Evolutionary conservation across 1,139 yeast species (phyloP).

Genomic region (Candida sojae): DNA sequence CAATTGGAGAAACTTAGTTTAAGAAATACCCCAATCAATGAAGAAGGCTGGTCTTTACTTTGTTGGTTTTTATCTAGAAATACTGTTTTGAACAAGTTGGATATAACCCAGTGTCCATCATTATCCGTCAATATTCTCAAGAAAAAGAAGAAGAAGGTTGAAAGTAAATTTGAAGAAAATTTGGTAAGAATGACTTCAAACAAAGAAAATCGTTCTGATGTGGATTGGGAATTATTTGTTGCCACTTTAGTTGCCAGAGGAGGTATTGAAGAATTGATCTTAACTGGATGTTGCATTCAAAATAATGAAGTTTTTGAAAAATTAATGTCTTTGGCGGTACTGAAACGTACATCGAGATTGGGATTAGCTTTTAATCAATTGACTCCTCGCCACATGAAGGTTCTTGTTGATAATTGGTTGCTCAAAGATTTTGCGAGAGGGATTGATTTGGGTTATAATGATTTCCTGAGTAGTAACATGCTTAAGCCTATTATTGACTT

Average conservation of each 20-base stretch:
- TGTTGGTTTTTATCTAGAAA: conserved; percentile 72
- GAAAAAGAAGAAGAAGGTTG: conserved; percentile 26
- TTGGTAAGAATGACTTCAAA: conserved; percentile 59
- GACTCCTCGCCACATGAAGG: conserved; percentile 48
- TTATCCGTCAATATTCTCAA: conserved; percentile 59
- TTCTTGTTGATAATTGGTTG: conserved; percentile 47
- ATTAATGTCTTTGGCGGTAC: conserved; percentile 56
- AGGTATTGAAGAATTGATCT: conserved; percentile 70
- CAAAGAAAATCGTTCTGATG: conserved; percentile 60
- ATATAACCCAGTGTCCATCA: conserved; percentile 71
- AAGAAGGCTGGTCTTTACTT: conserved; percentile 68
- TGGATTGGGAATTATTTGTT: conserved; percentile 74
- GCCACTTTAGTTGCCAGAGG: conserved; percentile 69
- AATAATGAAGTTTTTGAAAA: conserved; percentile 56
- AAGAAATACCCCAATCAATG: conserved; percentile 69
- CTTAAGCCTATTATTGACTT: conserved; percentile 27
- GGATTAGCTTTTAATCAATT: conserved; percentile 73
- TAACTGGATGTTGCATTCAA: conserved; percentile 72
- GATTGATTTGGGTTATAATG: conserved; percentile 72
- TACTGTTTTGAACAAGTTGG: conserved; percentile 55
- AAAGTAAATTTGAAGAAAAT: conserved; percentile 25
- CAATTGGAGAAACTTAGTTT: conserved; percentile 67
- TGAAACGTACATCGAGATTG: conserved; percentile 51
- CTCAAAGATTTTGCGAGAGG: conserved; percentile 47
- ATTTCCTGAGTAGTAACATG: conserved; percentile 43